A percentile compares a stretch with the other conserved stretches of the same genome.
Conservation (phyloP, 2,329 filamentous ascomycete species). For the Cladosporium sp. region DNA sequence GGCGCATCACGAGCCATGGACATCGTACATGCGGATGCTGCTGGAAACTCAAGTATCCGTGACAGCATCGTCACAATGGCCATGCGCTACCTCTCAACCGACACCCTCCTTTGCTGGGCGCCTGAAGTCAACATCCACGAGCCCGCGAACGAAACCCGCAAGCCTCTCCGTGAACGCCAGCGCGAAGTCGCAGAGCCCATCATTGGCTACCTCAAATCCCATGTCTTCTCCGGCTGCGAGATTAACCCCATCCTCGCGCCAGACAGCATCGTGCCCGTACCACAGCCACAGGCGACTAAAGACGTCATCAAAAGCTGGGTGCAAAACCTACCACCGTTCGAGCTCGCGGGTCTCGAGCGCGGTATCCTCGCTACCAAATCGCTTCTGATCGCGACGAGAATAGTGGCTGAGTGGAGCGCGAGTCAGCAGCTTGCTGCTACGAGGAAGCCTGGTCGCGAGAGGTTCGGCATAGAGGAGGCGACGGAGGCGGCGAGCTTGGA, state of each 20-base stretch:
- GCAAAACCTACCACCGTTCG: conserved; percentile 68
- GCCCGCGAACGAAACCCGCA: conserved; percentile 49
- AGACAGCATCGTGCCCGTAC: conserved; percentile 71
- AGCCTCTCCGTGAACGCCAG: conserved; percentile 68
- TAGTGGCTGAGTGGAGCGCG: conserved; percentile 74
- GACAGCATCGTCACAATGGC: conserved; percentile 65
- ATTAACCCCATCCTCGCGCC: conserved; percentile 80
- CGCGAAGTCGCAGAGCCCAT: conserved; percentile 68
- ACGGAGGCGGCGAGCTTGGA: conserved; percentile 66
- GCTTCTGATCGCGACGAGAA: conserved; percentile 70
- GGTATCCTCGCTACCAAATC: conserved; percentile 85
- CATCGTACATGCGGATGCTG: conserved; percentile 67
- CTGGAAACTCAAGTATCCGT: conserved; percentile 56
- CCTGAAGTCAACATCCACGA: conserved; percentile 56
- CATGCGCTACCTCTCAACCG: conserved; percentile 86
- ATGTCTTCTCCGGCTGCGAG: conserved; percentile 80
- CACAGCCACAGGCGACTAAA: conserved; percentile 72
- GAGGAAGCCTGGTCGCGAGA: conserved; percentile 76
- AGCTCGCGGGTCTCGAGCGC: conserved; percentile 83
- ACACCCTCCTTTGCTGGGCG: conserved; percentile 90
- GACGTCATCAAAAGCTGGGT: conserved; percentile 80
- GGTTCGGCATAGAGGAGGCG: conserved; percentile 14
- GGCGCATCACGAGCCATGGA: conserved; percentile 81
- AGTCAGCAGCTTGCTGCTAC: conserved; percentile 63
- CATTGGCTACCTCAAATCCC: conserved; percentile 66